Conservation (phyloP, 768 basidiomycete genomes). For the Mycena pura region DNA sequence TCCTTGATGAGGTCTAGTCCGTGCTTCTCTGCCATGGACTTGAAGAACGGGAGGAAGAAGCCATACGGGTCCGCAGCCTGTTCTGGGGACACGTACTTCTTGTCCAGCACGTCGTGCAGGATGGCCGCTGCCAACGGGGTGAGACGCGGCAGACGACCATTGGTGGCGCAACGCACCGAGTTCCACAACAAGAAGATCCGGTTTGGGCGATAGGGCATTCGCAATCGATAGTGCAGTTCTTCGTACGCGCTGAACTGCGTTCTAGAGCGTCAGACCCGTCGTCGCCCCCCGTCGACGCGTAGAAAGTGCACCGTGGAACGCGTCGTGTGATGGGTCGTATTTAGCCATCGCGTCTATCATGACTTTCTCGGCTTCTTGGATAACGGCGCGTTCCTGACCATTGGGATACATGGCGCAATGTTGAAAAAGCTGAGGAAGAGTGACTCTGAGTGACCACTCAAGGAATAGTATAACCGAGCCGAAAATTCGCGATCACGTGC, state of each 20-base stretch:
- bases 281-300: constrained; percentile 12
- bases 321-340: constrained; percentile 85
- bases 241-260: constrained; percentile 80
- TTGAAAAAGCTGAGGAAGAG: constrained; percentile 10
- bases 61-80: background rate
- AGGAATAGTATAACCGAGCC: background rate
- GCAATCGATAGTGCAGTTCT: constrained; percentile 78
- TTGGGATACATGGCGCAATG: constrained; percentile 57
- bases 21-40: too few relatives aligned
- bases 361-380: constrained; percentile 67
- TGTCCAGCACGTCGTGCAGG: too few relatives aligned
- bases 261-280: background rate
- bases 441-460: background rate
- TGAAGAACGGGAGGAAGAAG: constrained; percentile 36
- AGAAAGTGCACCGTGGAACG: constrained; percentile 66
- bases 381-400: constrained; percentile 53
- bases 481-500: constrained; percentile 6
- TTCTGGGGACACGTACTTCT: too few relatives aligned
- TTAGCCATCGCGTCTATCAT: constrained; percentile 78
- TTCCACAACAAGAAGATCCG: constrained; percentile 81
- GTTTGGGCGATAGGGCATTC: constrained; percentile 47
- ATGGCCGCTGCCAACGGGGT: too few relatives aligned
- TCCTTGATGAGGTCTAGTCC: too few relatives aligned
- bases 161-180: constrained; percentile 58
- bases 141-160: too few relatives aligned